phyloP scores from a whole-genome alignment of 2,329 filamentous ascomycete genomes.

The Dichotomopilus funicola region DNA sequence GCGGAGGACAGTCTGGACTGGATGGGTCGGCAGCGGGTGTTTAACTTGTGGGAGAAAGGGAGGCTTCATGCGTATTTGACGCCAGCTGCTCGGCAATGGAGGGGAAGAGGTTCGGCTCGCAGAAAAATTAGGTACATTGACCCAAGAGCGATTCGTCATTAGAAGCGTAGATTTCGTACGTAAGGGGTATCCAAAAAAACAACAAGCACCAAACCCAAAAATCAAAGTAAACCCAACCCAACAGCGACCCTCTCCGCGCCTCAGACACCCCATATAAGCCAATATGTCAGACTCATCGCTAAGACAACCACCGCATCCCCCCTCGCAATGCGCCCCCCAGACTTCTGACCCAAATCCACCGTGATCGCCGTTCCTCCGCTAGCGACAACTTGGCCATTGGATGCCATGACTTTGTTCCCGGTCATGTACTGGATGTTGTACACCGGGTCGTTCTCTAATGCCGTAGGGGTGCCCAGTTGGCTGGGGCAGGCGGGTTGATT shows the following conservation, averaged over 20 bases:
- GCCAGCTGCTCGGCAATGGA: constrained; percentile 21
- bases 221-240: too few species aligned
- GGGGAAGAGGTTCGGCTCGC: too few species aligned
- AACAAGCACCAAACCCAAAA: constrained; percentile 3
- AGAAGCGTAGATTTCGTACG: constrained; percentile 10
- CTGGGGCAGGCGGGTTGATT: constrained; percentile 49
- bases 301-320: not conserved
- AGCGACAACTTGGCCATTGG: constrained; percentile 12
- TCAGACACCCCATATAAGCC: constrained; percentile 14
- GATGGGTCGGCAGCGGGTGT: constrained; percentile 34
- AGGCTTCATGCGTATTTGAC: constrained; percentile 32
- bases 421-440: constrained; percentile 48
- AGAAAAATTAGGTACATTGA: too few species aligned
- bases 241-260: not conserved
- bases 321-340: not conserved
- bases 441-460: constrained; percentile 35
- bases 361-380: constrained; percentile 7
- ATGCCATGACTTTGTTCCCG: constrained; percentile 35
- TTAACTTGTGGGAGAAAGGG: constrained; percentile 36
- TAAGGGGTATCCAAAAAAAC: constrained; percentile 7
- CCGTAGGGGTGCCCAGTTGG: constrained; percentile 32
- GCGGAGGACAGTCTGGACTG: constrained; percentile 33
- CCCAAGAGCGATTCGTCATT: not conserved
- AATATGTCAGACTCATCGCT: constrained; percentile 12
- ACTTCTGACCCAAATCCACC: constrained; percentile 3